Percentiles rank a stretch among this genome's conserved stretches.
phyloP scores from a whole-genome alignment of 164 flowering plant genomes.

The Protea cynaroides region DNA sequence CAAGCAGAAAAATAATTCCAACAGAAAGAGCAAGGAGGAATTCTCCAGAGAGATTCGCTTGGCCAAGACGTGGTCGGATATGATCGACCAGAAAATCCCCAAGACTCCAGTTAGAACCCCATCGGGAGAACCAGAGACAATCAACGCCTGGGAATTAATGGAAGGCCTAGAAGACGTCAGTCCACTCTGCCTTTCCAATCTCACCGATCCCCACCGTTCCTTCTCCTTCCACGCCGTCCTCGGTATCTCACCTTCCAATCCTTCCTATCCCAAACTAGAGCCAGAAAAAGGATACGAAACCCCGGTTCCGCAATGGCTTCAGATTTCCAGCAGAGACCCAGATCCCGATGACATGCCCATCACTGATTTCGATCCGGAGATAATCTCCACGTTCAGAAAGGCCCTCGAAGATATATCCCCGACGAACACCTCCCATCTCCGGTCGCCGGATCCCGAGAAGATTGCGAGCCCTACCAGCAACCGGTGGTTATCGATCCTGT shows the following conservation, averaged over 20 bases:
- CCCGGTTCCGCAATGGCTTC: conserved; percentile 34
- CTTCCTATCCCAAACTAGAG: conserved; percentile 15
- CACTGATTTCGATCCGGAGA: conserved; percentile 55
- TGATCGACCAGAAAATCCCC: conserved; percentile 61
- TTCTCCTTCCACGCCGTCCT: conserved; percentile 47
- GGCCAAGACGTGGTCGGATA: conserved; percentile 69
- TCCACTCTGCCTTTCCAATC: conserved; percentile 31
- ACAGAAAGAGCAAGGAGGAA: conserved; percentile 8
- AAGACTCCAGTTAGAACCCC: conserved; percentile 65
- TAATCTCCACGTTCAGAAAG: conserved; percentile 49
- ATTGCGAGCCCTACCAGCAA: background rate
- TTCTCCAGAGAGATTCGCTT: conserved; percentile 39
- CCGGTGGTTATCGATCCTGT: background rate
- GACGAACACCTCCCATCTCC: conserved; percentile 25
- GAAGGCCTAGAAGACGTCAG: conserved; percentile 75
- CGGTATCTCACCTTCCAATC: conserved; percentile 1
- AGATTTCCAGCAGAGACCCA: conserved; percentile 14
- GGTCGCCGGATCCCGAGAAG: conserved; percentile 11
- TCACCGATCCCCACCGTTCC: conserved; percentile 23
- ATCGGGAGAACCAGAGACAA: conserved; percentile 81
- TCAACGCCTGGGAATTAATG: conserved; percentile 90
- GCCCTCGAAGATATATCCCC: conserved; percentile 48
- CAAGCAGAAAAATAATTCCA: too few relatives aligned
- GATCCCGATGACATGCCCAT: conserved; percentile 4
- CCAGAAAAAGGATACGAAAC: conserved; percentile 5